A percentile compares a stretch with the other conserved stretches of the same genome.
phyloP scores from a whole-genome alignment of 306 rosid genomes.

The Crotalaria pallida region DNA sequence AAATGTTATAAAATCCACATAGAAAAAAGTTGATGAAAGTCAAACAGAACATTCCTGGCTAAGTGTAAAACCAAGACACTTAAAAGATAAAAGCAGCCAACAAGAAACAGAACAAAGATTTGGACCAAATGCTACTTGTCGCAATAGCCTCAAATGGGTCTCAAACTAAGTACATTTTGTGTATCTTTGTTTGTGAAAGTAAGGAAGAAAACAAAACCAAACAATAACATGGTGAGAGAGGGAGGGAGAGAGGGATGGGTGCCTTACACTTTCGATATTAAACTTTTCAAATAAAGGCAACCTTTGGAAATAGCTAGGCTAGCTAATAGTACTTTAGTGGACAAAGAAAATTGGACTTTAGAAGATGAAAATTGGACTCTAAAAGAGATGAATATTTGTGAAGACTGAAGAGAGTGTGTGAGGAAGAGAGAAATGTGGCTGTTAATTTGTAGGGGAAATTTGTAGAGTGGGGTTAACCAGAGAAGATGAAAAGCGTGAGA shows the following conservation, averaged over 20 bases:
- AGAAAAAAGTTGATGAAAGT: slow-evolving; percentile 27
- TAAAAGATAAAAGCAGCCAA: neutral
- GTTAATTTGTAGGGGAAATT: slow-evolving; percentile 63
- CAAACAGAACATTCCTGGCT: slow-evolving; percentile 34
- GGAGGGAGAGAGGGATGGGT: slow-evolving; percentile 26
- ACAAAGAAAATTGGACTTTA: slow-evolving; percentile 18
- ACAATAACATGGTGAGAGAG: neutral
- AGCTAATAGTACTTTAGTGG: slow-evolving; percentile 21
- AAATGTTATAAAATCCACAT: slow-evolving; percentile 35
- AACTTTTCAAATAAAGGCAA: slow-evolving; percentile 51
- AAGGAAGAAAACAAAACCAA: slow-evolving; percentile 3
- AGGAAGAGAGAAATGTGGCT: slow-evolving; percentile 36
- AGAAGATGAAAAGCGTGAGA: neutral
- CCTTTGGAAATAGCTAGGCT: slow-evolving; percentile 47
- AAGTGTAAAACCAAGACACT: neutral
- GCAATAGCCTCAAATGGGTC: slow-evolving; percentile 8
- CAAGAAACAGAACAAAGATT: neutral
- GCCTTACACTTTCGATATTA: slow-evolving; percentile 33
- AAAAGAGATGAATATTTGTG: neutral
- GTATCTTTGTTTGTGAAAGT: slow-evolving; percentile 33
- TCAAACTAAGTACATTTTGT: slow-evolving; percentile 20
- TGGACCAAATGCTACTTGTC: neutral
- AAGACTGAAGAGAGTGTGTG: slow-evolving; percentile 37
- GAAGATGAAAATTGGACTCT: slow-evolving; percentile 21
- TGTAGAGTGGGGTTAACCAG: neutral